Evolutionary conservation across 805 yeast genomes (phyloP), one percentile per base, ranked within the genome.

Genomic region (Hanseniaspora clermontiae): DNA sequence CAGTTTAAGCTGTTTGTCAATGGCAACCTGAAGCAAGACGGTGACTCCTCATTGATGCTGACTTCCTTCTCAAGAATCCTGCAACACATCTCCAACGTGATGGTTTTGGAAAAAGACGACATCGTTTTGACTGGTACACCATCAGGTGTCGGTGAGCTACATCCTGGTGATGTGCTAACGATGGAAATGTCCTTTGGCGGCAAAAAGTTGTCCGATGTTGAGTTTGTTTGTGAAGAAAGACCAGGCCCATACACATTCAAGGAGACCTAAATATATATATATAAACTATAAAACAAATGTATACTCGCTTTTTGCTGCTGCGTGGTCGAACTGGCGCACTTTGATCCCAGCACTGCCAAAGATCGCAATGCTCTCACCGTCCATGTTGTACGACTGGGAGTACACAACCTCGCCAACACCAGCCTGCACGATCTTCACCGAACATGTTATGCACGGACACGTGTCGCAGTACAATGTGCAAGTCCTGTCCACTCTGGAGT

Each of bases 61-160:
- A 89, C 87, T 77, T 84, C 89, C 49, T 81, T 93, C 65, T 90
- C 89, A 64, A 77, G 80, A 63, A 83, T 93, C 59, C 73, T 93
- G 59, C 77, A 85, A 56, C 79, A 84, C 52, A 84, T 90, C 81
- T 84, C 95, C 5, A 70, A 82, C n/a, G 82, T 87, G 63, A 91
- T 91, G 91, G 87, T 97, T 4, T 74, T 93, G 57, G 82, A 90
- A 63, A 82, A 87, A 55, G 96, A 96, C 34, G 98, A 93, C 65
- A 76, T 93, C 60, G 82, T 93, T 58, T 74, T 93, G 52, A 93
- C 98, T 0, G 98, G 98, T 17, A 93, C 98, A 1, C 98, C 98
- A 48, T 87, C 89, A 68, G 98, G 98, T 17, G 98, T 93, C n/a
- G 96, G 97, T 9, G 72, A 77, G 29, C 71, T 90, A 37, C 68